A percentile compares a stretch with the other conserved stretches of the same genome.
phyloP scores from a whole-genome alignment of 768 basidiomycete genomes.

The Cubamyces lactineus region DNA sequence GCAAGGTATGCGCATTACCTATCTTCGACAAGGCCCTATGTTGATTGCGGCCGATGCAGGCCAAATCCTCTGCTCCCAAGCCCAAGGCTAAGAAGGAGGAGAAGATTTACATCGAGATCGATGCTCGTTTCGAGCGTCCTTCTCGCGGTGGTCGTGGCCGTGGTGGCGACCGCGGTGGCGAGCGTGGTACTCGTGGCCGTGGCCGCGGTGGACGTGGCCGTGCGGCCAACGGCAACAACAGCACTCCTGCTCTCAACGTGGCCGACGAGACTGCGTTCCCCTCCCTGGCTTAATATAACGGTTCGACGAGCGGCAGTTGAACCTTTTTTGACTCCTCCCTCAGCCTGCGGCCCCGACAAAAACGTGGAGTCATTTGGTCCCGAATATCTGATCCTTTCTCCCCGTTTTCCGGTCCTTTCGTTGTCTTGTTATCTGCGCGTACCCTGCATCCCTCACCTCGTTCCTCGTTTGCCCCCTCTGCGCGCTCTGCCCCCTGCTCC shows the following conservation, averaged over 20 bases:
- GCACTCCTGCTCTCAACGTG: conserved; percentile 58
- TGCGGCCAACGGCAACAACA: conserved; percentile 44
- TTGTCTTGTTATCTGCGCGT: conserved; percentile 24
- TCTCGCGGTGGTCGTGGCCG: conserved; percentile 61
- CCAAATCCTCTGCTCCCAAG: conserved; percentile 63
- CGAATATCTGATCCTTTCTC: conserved; percentile 20
- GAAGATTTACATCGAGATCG: conserved; percentile 91
- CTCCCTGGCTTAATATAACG: conserved; percentile 60
- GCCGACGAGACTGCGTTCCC: conserved; percentile 90
- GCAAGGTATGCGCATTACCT: conserved; percentile 68
- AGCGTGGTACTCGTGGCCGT: conserved; percentile 46
- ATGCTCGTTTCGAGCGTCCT: conserved; percentile 85
- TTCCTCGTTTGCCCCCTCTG: conserved; percentile 7
- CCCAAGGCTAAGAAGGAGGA: conserved; percentile 80
- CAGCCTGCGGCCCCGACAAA: conserved; percentile 16
- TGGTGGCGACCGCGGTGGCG: conserved; percentile 46
- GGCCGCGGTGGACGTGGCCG: conserved; percentile 45
- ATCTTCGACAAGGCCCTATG: neutral
- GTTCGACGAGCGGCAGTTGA: conserved; percentile 11
- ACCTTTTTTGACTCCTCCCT: conserved; percentile 15
- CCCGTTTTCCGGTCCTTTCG: conserved; percentile 7
- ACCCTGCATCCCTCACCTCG: conserved; percentile 22
- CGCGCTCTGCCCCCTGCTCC: conserved; percentile 20
- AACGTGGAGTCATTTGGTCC: conserved; percentile 19
- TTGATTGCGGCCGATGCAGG: conserved; percentile 43